Evolutionary conservation across 164 flowering plant species (phyloP).

Genomic region (Tinospora cordifolia): DNA sequence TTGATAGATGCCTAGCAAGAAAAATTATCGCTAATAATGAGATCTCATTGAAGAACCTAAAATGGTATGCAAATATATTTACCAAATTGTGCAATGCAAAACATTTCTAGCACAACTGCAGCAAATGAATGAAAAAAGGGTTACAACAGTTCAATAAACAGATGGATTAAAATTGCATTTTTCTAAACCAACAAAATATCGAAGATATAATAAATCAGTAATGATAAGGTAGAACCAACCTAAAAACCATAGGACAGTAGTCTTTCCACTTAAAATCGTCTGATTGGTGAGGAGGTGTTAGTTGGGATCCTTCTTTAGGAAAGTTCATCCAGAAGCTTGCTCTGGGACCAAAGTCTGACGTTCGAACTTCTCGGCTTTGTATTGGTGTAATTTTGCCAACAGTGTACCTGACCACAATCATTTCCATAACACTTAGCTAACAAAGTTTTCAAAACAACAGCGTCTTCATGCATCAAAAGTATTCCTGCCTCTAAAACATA

Average conservation of each 20-base stretch:
- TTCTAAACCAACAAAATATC: background rate
- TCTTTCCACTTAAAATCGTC: constrained; percentile 97
- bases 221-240: constrained; percentile 36
- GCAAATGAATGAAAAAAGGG: background rate
- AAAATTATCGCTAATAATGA: background rate
- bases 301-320: constrained; percentile 84
- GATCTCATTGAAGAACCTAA: background rate
- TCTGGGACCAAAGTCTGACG: constrained; percentile 82
- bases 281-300: constrained; percentile 87
- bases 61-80: background rate
- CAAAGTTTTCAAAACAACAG: background rate
- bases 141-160: background rate
- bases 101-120: background rate
- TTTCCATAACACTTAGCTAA: background rate
- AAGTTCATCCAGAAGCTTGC: constrained; percentile 99
- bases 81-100: background rate
- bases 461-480: background rate
- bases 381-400: constrained; percentile 97
- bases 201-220: background rate
- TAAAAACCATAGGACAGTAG: constrained; percentile 98
- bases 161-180: background rate
- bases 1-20: background rate
- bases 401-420: constrained; percentile 60
- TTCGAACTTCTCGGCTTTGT: constrained; percentile 84
- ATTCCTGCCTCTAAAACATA: too few species aligned